Evolutionary conservation across 306 rosid genomes (phyloP), one percentile per base, ranked within the genome.

Genomic region (Ormosia emarginata): DNA sequence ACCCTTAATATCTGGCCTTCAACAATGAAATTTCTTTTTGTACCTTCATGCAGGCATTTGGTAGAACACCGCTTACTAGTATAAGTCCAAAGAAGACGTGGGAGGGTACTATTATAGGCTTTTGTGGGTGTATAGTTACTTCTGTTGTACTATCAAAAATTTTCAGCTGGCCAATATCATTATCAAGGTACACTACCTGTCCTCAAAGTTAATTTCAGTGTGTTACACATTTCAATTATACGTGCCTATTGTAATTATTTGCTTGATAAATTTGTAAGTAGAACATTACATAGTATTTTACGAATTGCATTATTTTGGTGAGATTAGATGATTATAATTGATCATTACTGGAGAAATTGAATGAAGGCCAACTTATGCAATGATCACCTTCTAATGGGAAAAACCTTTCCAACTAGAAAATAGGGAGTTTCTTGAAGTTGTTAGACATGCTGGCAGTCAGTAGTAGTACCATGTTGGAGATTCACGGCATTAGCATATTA

Each of bases 81-180:
- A 58, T 92, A 80, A 95, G 99, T 87, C 99, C 99, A 52, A 95
- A 93, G 86, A 95, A 95, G 90, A 95, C 98, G 41, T 95, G 99
- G 99, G 98, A 95, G 85, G 99, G 99, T 79, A 93, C 99, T 58
- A 86, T 93, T 73, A 82, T 89, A 55, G 99, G 99, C 80, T 89
- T 95, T 87, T 90, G 91, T 82, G 98, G 99, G 75, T 95, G 97
- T 83, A 83, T 95, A 74, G 89, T 86, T 81, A 95, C 97, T 75
- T 89, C 96, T 47, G 85, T 90, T 47, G 32, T 91, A 53, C 87
- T 93, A 58, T 91, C 97, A 24, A 92, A 86, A 84, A 67, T 85
- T 68, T 82, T 93, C 89, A 71, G 90, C 91, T 95, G 99, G 99
- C 99, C 98, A 36, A 67, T 85, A 79, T 89, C 98, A 18, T 41